A percentile compares a stretch with the other conserved stretches of the same genome.
Conservation (phyloP, 805 yeast species). For the Saccharomycopsis sp. region DNA sequence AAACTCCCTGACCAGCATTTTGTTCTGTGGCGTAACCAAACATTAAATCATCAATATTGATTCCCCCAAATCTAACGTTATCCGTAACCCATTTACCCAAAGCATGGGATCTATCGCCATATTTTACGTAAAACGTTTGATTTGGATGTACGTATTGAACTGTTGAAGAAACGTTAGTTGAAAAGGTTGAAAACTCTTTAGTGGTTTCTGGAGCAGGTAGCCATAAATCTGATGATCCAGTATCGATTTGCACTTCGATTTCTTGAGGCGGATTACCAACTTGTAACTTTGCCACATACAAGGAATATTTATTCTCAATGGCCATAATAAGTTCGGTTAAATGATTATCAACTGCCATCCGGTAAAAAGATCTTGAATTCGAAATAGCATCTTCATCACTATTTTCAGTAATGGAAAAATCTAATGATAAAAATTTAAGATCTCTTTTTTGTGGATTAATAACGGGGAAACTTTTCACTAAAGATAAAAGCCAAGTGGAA, state of each 20-base stretch:
- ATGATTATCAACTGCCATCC: no score
- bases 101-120: slow-evolving; percentile 40
- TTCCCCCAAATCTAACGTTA: slow-evolving; percentile 14
- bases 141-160: not conserved
- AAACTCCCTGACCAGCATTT: slow-evolving; percentile 37
- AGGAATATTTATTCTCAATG: slow-evolving; percentile 29
- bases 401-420: no score
- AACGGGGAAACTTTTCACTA: no score
- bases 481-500: no score
- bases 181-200: slow-evolving; percentile 1
- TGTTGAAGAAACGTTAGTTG: not conserved
- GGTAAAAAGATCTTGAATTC: no score
- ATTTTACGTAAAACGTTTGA: slow-evolving; percentile 27
- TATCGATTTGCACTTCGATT: slow-evolving; percentile 51
- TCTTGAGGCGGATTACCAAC: slow-evolving; percentile 50
- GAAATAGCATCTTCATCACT: no score
- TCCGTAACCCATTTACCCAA: slow-evolving; percentile 34
- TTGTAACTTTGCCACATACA: slow-evolving; percentile 33
- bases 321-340: no score
- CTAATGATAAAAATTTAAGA: no score
- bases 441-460: no score
- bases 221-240: slow-evolving; percentile 74
- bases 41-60: slow-evolving; percentile 2
- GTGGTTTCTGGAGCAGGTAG: slow-evolving; percentile 23
- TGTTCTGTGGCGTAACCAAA: slow-evolving; percentile 14